These are phyloP conservation scores for Phragmites australis DNA, from an alignment of 176 grass and related monocot genomes.

Conservation along the genomic window DNA sequence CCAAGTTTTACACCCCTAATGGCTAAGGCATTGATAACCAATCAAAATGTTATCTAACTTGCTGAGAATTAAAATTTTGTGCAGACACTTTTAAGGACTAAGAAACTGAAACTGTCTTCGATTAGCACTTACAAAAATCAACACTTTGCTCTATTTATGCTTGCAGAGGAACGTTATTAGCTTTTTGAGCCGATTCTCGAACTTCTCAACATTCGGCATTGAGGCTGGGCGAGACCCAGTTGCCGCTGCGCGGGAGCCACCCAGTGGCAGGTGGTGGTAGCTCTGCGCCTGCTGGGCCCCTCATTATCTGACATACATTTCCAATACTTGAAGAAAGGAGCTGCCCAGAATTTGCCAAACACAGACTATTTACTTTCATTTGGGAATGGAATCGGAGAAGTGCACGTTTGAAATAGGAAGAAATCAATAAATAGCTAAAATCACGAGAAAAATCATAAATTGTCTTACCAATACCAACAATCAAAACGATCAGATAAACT, in stretches of 20 bases:
- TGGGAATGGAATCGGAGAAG: no score
- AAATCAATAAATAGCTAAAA: no score
- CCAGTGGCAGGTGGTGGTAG: constrained; percentile 36
- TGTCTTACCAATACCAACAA: no score
- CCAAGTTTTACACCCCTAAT: constrained; percentile 10
- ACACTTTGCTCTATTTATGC: constrained; percentile 45
- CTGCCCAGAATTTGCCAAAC: no score
- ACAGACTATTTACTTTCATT: no score
- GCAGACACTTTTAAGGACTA: background rate
- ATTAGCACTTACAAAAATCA: background rate
- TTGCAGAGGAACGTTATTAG: constrained; percentile 92
- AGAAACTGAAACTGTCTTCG: background rate
- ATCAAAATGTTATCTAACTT: constrained; percentile 24
- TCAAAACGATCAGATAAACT: no score
- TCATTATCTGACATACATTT: no score
- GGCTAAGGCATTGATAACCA: background rate
- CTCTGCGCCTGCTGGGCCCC: no score
- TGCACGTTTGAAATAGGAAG: no score
- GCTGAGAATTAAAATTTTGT: background rate
- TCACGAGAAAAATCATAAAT: no score
- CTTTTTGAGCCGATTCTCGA: constrained; percentile 89
- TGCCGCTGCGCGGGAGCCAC: constrained; percentile 27
- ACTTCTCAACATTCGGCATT: constrained; percentile 50
- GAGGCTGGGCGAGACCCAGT: constrained; percentile 37
- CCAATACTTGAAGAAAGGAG: no score